phyloP scores from a whole-genome alignment of 2,329 filamentous ascomycete genomes.

The Aureobasidium sp. region DNA sequence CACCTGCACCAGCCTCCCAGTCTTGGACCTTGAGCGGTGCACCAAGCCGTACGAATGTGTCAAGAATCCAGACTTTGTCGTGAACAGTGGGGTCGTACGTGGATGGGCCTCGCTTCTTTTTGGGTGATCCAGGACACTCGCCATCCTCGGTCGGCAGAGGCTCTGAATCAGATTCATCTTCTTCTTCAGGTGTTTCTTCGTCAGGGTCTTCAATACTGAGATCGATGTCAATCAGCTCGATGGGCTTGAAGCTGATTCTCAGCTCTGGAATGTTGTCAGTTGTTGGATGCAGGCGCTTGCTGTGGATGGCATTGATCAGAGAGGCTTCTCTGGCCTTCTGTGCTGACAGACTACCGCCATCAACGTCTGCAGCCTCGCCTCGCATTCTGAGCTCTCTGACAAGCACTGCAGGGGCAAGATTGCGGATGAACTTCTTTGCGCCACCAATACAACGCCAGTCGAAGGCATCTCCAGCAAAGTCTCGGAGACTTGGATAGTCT shows the following conservation, averaged over 20 bases:
- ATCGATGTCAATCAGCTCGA: conserved; percentile 70
- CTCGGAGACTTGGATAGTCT: conserved; percentile 59
- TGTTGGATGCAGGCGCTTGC: conserved; percentile 60
- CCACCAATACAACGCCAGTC: conserved; percentile 76
- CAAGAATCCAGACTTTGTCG: conserved; percentile 63
- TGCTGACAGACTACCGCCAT: conserved; percentile 27
- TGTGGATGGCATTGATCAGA: conserved; percentile 60
- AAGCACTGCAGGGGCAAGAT: conserved; percentile 70
- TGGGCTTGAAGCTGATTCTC: conserved; percentile 69
- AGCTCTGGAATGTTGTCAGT: conserved; percentile 72
- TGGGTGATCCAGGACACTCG: conserved; percentile 31
- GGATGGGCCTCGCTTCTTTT: conserved; percentile 37
- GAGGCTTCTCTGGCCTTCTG: conserved; percentile 42
- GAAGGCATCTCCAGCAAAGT: conserved; percentile 71
- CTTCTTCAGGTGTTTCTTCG: conserved; percentile 48
- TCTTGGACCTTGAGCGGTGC: conserved; percentile 58
- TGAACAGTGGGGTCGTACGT: conserved; percentile 59
- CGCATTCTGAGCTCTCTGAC: conserved; percentile 48
- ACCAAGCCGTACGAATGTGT: conserved; percentile 56
- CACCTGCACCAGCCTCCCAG: conserved; percentile 46
- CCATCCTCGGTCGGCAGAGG: conserved; percentile 26
- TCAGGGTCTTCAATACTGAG: conserved; percentile 66
- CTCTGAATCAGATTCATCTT: conserved; percentile 29
- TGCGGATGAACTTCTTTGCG: conserved; percentile 75
- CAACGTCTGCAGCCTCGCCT: conserved; percentile 19